Conservation (phyloP, 345 rosid species). For the Boechera stricta region DNA sequence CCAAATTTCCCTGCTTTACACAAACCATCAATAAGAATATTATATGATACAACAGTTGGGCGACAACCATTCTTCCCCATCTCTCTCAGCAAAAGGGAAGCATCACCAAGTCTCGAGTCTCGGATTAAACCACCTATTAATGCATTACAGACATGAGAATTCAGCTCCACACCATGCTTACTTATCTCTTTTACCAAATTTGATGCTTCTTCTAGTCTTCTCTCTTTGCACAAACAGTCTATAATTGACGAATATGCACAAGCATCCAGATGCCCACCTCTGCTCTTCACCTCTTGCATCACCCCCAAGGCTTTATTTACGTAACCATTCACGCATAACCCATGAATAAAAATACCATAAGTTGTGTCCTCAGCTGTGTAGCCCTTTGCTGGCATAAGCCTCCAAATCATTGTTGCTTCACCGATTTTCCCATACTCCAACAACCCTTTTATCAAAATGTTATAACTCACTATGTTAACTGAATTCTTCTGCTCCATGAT, state of each 20-base stretch:
- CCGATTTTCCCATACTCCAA: conserved; percentile 64
- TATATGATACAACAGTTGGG: conserved; percentile 68
- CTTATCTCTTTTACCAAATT: conserved; percentile 54
- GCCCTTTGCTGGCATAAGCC: conserved; percentile 57
- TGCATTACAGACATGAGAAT: conserved; percentile 63
- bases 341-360: conserved; percentile 71
- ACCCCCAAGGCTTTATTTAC: conserved; percentile 71
- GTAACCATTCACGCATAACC: conserved; percentile 79
- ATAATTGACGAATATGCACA: conserved; percentile 77
- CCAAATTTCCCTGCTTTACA: conserved; percentile 73
- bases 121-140: conserved; percentile 69
- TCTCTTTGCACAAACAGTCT: conserved; percentile 75
- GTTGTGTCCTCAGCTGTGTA: conserved; percentile 61
- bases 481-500: conserved; percentile 69
- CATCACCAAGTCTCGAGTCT: conserved; percentile 68
- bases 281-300: conserved; percentile 59
- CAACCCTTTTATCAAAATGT: conserved; percentile 78
- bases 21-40: conserved; percentile 73
- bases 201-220: conserved; percentile 70
- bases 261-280: conserved; percentile 56
- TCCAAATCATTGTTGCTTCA: conserved; percentile 73
- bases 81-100: conserved; percentile 59
- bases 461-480: conserved; percentile 65
- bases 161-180: conserved; percentile 56
- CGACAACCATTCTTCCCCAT: conserved; percentile 58